Evolutionary conservation across 1,139 yeast species (phyloP), one percentile per base, ranked within the genome.

Genomic region (Ashbya aceris): DNA sequence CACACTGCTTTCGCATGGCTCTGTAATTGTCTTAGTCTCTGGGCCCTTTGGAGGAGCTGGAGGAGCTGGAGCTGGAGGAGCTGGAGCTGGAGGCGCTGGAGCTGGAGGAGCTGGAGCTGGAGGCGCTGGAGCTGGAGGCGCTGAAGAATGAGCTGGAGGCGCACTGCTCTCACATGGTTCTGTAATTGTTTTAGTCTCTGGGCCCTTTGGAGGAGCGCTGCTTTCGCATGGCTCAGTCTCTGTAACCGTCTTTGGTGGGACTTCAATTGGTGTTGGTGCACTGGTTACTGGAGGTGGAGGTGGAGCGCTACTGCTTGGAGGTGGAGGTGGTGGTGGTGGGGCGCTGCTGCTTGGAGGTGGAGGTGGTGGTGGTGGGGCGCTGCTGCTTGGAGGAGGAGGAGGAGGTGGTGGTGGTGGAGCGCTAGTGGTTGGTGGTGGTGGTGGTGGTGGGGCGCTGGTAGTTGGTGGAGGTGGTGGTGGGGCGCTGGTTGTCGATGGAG

Each of bases 91-190:
- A 2, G 40, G 12, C 11, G 30, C 11, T 3, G 40, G 12, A 2
- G 33, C 10, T 4, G 35, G 17, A 11, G 44, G 8, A 10, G 40
- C 11, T 8, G 40, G 13, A 8, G 31, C 20, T 2, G 33, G 30
- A 4, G 43, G 34, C 5, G 33, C 29, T 8, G 43, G 12, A 28
- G 36, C 29, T 26, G 31, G 10, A 37, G 27, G 9, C 7, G 26
- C 28, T 4, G 35, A 27, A 2, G 39, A 5, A 29, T 3, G 13
- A 29, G 31, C 11, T 4, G 11, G 11, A 4, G 31, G 31, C 5
- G 31, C 31, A 5, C 11, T 29, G 31, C 31, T 29, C 6, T n/a
- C 13, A 12, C 11, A 29, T 29, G 31, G 31, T 6, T 12, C 31
- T 4, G 31, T 29, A 4, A 12, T 6, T n/a, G 31, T 11, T 5